A percentile compares a stretch with the other conserved stretches of the same genome.
These are phyloP conservation scores for Leavenworthia alabamica DNA, from an alignment of 345 rosid genomes.

Conservation along the genomic window DNA sequence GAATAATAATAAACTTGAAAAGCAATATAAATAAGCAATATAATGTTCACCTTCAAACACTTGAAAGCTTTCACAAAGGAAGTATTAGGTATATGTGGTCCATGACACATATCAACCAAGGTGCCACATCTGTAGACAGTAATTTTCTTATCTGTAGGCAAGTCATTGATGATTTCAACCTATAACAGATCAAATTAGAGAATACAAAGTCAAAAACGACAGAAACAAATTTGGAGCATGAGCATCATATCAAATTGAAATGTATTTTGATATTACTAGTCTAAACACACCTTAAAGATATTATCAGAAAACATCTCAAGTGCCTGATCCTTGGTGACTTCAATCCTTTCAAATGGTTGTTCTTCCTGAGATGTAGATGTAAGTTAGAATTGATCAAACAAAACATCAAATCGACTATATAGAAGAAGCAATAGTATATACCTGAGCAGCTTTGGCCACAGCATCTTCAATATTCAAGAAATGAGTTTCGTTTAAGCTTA, in stretches of 20 bases:
- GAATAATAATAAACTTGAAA: no score
- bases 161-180: conserved; percentile 85
- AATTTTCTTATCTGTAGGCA: conserved; percentile 84
- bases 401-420: neutral
- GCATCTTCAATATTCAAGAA: conserved; percentile 67
- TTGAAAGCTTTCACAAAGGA: conserved; percentile 93
- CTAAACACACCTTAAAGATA: conserved; percentile 84
- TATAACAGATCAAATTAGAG: no score
- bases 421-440: conserved; percentile 36
- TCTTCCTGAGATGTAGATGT: conserved; percentile 44
- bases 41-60: no score
- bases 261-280: no score
- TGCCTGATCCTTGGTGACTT: conserved; percentile 83
- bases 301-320: conserved; percentile 88
- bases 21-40: no score
- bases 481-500: conserved; percentile 78
- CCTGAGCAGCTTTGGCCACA: conserved; percentile 68
- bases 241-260: conserved; percentile 26
- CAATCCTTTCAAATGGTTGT: conserved; percentile 96
- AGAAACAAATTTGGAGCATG: no score
- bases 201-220: no score
- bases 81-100: conserved; percentile 98
- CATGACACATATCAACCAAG: conserved; percentile 92
- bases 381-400: conserved; percentile 1
- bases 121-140: conserved; percentile 98